Evolutionary conservation across 345 rosid genomes (phyloP).

Genomic region (Dipteronia sinensis): DNA sequence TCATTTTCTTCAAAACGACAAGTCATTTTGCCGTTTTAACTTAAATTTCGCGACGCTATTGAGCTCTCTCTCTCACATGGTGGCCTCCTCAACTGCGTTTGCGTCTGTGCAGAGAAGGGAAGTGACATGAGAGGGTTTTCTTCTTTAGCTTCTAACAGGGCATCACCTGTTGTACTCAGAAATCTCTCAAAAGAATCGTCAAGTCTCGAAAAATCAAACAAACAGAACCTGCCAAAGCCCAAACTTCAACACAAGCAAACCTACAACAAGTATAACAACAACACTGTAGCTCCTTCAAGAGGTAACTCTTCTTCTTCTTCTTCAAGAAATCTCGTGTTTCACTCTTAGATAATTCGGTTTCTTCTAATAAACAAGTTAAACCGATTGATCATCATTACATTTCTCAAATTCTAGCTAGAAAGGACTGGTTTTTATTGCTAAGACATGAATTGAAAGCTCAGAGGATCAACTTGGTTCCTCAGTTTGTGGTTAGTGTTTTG

Average conservation of each 20-base stretch:
- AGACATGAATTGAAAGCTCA: conserved; percentile 60
- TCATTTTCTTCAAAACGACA: neutral
- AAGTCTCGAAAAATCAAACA: neutral
- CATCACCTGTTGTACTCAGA: conserved; percentile 35
- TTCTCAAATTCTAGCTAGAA: conserved; percentile 57
- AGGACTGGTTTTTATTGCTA: conserved; percentile 74
- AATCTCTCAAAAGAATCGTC: conserved; percentile 17
- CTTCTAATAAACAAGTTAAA: conserved; percentile 20
- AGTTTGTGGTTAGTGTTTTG: conserved; percentile 57
- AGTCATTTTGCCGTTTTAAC: neutral
- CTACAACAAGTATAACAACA: neutral
- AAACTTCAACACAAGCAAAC: conserved; percentile 1
- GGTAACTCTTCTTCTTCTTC: conserved; percentile 28
- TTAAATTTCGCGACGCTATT: neutral
- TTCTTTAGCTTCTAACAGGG: conserved; percentile 51
- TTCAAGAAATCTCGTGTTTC: conserved; percentile 7
- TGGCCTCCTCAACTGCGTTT: conserved; percentile 18
- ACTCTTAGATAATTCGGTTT: conserved; percentile 13
- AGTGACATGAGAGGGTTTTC: conserved; percentile 56
- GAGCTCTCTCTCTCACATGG: neutral
- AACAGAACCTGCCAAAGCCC: conserved; percentile 20
- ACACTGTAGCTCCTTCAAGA: conserved; percentile 24
- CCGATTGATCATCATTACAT: conserved; percentile 50
- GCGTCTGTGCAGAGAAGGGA: conserved; percentile 18
- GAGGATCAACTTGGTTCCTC: conserved; percentile 54